A percentile compares a stretch with the other conserved stretches of the same genome.
These are phyloP conservation scores for Lenzites betulinus DNA, from an alignment of 768 basidiomycete species.

Conservation along the genomic window DNA sequence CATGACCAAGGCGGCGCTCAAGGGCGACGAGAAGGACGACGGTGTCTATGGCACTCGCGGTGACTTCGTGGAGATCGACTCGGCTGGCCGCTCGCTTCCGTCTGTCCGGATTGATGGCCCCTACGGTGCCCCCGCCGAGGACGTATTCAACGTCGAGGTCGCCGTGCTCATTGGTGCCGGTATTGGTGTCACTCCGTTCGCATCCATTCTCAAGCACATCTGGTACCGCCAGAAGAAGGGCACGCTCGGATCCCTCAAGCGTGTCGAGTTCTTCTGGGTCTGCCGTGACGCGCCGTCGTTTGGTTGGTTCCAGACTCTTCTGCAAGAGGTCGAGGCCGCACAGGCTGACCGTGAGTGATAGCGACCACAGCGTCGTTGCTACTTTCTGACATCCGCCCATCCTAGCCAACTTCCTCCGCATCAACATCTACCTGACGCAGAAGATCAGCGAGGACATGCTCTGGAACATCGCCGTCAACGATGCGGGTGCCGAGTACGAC, in stretches of 20 bases:
- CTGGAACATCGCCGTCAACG: slow-evolving; percentile 90
- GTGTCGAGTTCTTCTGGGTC: slow-evolving; percentile 95
- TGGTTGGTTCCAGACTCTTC: slow-evolving; percentile 92
- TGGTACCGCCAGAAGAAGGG: slow-evolving; percentile 90
- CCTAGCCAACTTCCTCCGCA: slow-evolving; percentile 86
- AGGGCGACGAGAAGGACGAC: slow-evolving; percentile 67
- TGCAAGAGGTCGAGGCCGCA: slow-evolving; percentile 86
- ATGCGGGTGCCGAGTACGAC: slow-evolving; percentile 83
- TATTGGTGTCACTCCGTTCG: slow-evolving; percentile 95
- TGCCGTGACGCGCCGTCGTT: slow-evolving; percentile 96
- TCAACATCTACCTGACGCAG: slow-evolving; percentile 89
- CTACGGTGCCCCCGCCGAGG: slow-evolving; percentile 91
- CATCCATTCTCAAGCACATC: slow-evolving; percentile 92
- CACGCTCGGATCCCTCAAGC: slow-evolving; percentile 74
- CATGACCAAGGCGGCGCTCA: slow-evolving; percentile 80
- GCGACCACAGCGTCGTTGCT: background rate
- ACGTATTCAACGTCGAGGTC: slow-evolving; percentile 83
- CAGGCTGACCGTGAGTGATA: slow-evolving; percentile 79
- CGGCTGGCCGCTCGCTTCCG: slow-evolving; percentile 59
- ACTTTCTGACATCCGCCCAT: background rate
- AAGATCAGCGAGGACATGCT: slow-evolving; percentile 85
- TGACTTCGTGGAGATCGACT: slow-evolving; percentile 80
- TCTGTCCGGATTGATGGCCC: slow-evolving; percentile 83
- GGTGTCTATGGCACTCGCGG: slow-evolving; percentile 55
- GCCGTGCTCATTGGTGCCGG: slow-evolving; percentile 93